phyloP scores from a whole-genome alignment of 2,329 filamentous ascomycete species.

The Teratosphaeria gauchensis region DNA sequence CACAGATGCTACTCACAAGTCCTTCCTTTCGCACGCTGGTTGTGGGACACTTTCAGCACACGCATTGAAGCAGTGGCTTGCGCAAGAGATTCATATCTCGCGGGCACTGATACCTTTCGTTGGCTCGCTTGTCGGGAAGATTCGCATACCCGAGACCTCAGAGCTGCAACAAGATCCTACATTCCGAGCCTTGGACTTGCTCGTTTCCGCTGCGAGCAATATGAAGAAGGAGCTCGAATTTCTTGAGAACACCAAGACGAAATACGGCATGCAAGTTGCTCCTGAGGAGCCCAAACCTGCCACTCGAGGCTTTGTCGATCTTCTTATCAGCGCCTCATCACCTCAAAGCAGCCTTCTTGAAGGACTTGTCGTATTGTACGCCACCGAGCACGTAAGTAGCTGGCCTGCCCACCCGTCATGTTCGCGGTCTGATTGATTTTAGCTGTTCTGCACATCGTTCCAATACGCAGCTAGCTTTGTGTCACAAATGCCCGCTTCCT shows the following conservation, averaged over 20 bases:
- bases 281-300: conserved; percentile 37
- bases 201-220: conserved; percentile 56
- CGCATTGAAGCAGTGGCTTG: conserved; percentile 56
- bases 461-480: conserved; percentile 38
- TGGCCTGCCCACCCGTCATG: background rate
- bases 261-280: conserved; percentile 48
- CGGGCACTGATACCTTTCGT: conserved; percentile 61
- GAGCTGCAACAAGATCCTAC: conserved; percentile 38
- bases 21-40: conserved; percentile 57
- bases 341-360: conserved; percentile 49
- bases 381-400: conserved; percentile 52
- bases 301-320: conserved; percentile 47
- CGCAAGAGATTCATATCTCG: conserved; percentile 62
- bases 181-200: conserved; percentile 50
- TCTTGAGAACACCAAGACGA: conserved; percentile 54
- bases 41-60: conserved; percentile 49
- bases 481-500: conserved; percentile 13
- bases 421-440: conserved; percentile 22
- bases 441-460: conserved; percentile 36
- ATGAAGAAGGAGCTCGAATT: conserved; percentile 58
- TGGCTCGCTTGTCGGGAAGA: conserved; percentile 53
- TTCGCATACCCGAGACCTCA: conserved; percentile 44
- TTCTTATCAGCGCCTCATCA: conserved; percentile 49
- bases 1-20: conserved; percentile 51
- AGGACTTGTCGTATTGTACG: conserved; percentile 64